Evolutionary conservation across 441 rosid genomes (phyloP).

Genomic region (Gossypium schwendimanii): DNA sequence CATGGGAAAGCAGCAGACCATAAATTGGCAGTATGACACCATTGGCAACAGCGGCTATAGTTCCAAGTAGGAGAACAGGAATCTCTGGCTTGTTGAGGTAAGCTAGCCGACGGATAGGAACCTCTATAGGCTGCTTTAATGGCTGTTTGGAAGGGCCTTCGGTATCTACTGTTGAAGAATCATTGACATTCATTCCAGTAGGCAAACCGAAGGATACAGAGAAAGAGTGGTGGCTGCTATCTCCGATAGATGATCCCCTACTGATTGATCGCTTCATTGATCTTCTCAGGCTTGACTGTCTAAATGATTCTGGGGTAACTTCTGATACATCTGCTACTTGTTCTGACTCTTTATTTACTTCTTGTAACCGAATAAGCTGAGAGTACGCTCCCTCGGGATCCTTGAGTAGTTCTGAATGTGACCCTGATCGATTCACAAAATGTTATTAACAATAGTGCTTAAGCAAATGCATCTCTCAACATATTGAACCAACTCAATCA

Average conservation of each 20-base stretch:
- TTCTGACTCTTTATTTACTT: constrained; percentile 16
- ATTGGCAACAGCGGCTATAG: constrained; percentile 25
- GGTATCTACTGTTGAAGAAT: not conserved
- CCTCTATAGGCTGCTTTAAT: constrained; percentile 12
- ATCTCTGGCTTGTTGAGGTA: constrained; percentile 40
- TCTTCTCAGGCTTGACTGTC: constrained; percentile 19
- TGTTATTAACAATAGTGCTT: not conserved
- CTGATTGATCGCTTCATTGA: constrained; percentile 26
- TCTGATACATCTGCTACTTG: constrained; percentile 10
- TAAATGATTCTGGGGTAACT: constrained; percentile 9
- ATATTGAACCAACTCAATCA: too few species aligned
- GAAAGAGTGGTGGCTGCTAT: constrained; percentile 23
- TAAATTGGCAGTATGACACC: constrained; percentile 36
- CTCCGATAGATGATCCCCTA: constrained; percentile 20
- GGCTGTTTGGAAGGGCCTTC: not conserved
- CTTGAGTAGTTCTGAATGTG: constrained; percentile 33
- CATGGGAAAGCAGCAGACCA: constrained; percentile 40
- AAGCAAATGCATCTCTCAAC: not conserved
- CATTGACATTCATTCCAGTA: constrained; percentile 13
- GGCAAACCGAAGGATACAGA: constrained; percentile 22
- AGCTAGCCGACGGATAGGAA: constrained; percentile 33
- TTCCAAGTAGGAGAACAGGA: constrained; percentile 35
- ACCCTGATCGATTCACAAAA: constrained; percentile 17
- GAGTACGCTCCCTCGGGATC: constrained; percentile 46
- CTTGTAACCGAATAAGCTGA: constrained; percentile 41